Base-by-base conservation (phyloP, 768 basidiomycete genomes). In the Podaxis sp. region DNA sequence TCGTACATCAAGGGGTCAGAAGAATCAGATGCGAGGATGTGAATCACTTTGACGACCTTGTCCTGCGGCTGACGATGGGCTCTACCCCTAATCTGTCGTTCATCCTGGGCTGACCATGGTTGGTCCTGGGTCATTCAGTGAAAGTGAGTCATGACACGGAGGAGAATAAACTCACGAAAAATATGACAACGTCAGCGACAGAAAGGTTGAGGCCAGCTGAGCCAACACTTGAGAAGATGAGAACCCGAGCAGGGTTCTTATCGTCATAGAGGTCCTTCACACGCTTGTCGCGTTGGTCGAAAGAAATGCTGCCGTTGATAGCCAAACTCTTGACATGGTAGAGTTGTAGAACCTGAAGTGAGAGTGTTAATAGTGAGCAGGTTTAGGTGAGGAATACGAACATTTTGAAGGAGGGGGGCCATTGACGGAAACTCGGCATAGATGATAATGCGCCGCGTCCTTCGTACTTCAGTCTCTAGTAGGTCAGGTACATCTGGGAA, bases 21-120 rank as follows among this genome's bases (percentile, higher is more conserved):
- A 0, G 71, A 70, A 13, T 73, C 64, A 15, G 64, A 59, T 0
- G 71, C 72, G 0, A 74, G 68, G 0, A 74, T 57, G 48, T 73
- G 69, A 19, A 64, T 67, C 15, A 59, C 57, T 9, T 61, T 65
- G 4, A 74, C 72, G 0, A 17, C 44, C 4, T 66, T 60, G 13
- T 40, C 57, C 57, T 75, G 73, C 0, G 66, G 71, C 38, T 75
- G 73, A 2, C 70, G 66, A 48, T 74, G 63, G 1, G 65, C 66
- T 11, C 70, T 66, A 13, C 73, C 73, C 0, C 61, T 64, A 6
- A 72, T 72, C 49, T 76, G 36, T 15, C 15, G 33, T 6, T 19
- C 42, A 8, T 44, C n/a, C 19, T 44, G 42, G 13, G 42, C 42
- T 0, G 42, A 44, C 42, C 42, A 44, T 0, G n/a, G 42, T n/a